A percentile compares a stretch with the other conserved stretches of the same genome.
These are phyloP conservation scores for Drechslera avenae DNA, from an alignment of 2,329 filamentous ascomycete genomes.

Conservation along the genomic window DNA sequence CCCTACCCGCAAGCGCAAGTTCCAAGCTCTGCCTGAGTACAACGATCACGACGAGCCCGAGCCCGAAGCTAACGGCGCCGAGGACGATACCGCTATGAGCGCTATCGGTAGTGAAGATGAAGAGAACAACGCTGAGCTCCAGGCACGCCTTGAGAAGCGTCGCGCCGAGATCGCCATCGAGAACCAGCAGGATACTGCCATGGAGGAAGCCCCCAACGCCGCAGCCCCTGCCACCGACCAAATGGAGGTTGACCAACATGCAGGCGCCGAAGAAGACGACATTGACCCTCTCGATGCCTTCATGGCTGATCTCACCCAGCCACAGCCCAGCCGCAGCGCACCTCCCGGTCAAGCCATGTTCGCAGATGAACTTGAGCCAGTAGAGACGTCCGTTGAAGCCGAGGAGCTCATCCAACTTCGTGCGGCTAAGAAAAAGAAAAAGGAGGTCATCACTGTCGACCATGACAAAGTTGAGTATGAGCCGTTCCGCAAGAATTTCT, in stretches of 20 bases:
- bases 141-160: constrained; percentile 76
- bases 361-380: constrained; percentile 77
- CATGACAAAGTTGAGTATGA: constrained; percentile 86
- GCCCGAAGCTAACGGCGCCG: constrained; percentile 51
- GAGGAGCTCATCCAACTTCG: constrained; percentile 58
- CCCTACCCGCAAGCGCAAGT: constrained; percentile 80
- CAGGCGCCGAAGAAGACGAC: constrained; percentile 66
- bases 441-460: constrained; percentile 87
- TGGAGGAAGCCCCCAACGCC: constrained; percentile 48
- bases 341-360: constrained; percentile 85
- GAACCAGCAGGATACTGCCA: constrained; percentile 57
- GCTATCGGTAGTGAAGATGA: constrained; percentile 87
- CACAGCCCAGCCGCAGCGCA: constrained; percentile 51
- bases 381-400: constrained; percentile 66
- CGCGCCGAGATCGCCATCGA: constrained; percentile 66
- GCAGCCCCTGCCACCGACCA: constrained; percentile 44
- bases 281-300: constrained; percentile 95
- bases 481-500: constrained; percentile 91
- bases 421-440: constrained; percentile 82
- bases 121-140: constrained; percentile 80
- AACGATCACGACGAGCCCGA: constrained; percentile 54
- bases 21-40: constrained; percentile 85
- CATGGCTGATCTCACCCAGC: constrained; percentile 70
- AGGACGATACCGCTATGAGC: constrained; percentile 74
- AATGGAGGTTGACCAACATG: constrained; percentile 62